Conservation (phyloP, 352 stramenopile species). For the Globisporangium emineosum region DNA sequence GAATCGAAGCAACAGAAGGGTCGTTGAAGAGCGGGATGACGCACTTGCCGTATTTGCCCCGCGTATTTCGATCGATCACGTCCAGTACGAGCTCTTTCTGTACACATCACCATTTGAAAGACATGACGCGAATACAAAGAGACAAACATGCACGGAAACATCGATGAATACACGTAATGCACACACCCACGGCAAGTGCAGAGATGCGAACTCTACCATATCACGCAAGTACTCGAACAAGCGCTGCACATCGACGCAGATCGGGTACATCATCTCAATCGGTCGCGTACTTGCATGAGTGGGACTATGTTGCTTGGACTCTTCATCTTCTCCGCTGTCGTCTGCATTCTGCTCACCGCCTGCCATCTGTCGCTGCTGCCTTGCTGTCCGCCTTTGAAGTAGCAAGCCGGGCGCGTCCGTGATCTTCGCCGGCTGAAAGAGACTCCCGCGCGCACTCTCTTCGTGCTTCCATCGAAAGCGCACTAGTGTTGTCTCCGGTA, state of each 20-base stretch:
- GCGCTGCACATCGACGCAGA: constrained; percentile 7
- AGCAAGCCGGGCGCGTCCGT: constrained; percentile 7
- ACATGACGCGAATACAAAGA: not conserved
- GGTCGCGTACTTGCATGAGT: not conserved
- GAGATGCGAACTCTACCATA: constrained; percentile 9
- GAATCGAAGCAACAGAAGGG: not conserved
- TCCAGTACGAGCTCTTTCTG: constrained; percentile 52
- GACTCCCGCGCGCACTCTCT: constrained; percentile 8
- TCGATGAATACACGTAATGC: not conserved
- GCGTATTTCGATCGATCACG: constrained; percentile 49
- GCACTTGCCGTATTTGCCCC: constrained; percentile 38
- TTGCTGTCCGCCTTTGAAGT: not conserved
- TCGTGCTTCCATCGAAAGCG: constrained; percentile 12
- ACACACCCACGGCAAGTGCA: not conserved
- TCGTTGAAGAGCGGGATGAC: constrained; percentile 19
- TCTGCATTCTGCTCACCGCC: not conserved
- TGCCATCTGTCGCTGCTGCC: not conserved
- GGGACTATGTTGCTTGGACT: not conserved
- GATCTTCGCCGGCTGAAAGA: constrained; percentile 18
- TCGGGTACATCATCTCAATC: constrained; percentile 21
- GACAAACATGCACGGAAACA: not conserved
- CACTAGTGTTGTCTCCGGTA: constrained; percentile 15
- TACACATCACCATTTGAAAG: not conserved
- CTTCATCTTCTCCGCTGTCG: not conserved
- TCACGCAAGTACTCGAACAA: constrained; percentile 19